Conservation (phyloP, 202 grass and related monocot genomes). For the Hordeum pubiflorum region DNA sequence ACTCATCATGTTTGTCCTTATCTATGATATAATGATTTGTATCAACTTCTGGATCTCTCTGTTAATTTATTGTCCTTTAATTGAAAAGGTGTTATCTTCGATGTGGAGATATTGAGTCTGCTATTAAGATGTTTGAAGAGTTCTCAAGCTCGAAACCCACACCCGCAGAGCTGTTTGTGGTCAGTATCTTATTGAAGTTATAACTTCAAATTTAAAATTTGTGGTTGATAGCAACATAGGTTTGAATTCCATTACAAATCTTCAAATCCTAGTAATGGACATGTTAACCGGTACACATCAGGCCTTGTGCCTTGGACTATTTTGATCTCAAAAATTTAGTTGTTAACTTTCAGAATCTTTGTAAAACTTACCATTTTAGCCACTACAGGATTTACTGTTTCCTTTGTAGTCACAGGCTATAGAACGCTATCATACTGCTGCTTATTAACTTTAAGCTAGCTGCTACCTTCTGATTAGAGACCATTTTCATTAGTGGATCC, state of each 20-base stretch:
- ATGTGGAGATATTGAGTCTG: slow-evolving; percentile 85
- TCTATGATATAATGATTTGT: background rate
- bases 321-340: slow-evolving; percentile 3
- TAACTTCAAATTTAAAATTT: background rate
- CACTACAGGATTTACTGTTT: background rate
- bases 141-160: slow-evolving; percentile 51
- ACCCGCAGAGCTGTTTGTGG: slow-evolving; percentile 60
- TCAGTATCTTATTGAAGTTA: slow-evolving; percentile 37
- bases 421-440: background rate
- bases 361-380: background rate
- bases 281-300: background rate
- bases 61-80: slow-evolving; percentile 28
- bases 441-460: background rate
- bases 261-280: background rate
- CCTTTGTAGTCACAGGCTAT: background rate
- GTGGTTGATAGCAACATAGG: background rate
- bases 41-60: slow-evolving; percentile 9
- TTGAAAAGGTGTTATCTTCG: slow-evolving; percentile 72
- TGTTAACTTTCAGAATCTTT: background rate
- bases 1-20: background rate
- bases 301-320: background rate
- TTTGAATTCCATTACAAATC: background rate
- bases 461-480: background rate
- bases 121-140: slow-evolving; percentile 91
- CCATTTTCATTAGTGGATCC: background rate